These are phyloP conservation scores for Solanum neorickii DNA, from an alignment of 257 asterid species.

Conservation along the genomic window DNA sequence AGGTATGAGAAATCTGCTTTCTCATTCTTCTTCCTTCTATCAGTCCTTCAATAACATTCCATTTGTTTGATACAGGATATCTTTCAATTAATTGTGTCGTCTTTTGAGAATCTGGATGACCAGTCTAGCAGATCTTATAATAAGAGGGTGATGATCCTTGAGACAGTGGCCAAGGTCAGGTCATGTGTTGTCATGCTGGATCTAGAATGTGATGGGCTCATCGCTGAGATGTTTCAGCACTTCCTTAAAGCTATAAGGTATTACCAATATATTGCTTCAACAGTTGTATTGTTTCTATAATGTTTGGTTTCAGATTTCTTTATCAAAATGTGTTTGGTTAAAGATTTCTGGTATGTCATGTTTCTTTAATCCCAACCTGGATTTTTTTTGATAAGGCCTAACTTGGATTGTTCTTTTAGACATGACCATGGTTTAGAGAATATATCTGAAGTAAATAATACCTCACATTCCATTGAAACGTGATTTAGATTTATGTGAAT, in stretches of 20 bases:
- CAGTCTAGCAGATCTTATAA: constrained; percentile 58
- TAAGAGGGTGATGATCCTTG: constrained; percentile 73
- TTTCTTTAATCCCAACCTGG: neutral
- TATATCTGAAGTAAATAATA: neutral
- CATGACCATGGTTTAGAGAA: neutral
- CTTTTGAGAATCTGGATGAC: constrained; percentile 67
- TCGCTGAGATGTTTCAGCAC: constrained; percentile 80
- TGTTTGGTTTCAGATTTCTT: neutral
- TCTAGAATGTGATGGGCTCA: constrained; percentile 84
- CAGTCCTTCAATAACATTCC: constrained; percentile 3
- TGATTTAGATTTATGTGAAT: neutral
- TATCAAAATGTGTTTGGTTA: neutral
- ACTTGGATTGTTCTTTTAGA: neutral
- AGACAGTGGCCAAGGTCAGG: constrained; percentile 93
- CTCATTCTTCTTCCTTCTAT: neutral
- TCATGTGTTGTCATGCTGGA: constrained; percentile 97
- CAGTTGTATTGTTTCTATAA: neutral
- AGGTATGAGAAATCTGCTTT: constrained; percentile 28
- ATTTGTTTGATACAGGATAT: constrained; percentile 47
- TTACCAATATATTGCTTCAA: neutral
- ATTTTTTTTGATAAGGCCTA: neutral
- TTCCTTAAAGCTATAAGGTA: constrained; percentile 78
- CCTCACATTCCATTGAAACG: neutral
- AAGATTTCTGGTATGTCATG: neutral
- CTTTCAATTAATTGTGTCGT: constrained; percentile 81